Evolutionary conservation across 768 basidiomycete genomes (phyloP).

Genomic region (Cystofilobasidium ferigula): DNA sequence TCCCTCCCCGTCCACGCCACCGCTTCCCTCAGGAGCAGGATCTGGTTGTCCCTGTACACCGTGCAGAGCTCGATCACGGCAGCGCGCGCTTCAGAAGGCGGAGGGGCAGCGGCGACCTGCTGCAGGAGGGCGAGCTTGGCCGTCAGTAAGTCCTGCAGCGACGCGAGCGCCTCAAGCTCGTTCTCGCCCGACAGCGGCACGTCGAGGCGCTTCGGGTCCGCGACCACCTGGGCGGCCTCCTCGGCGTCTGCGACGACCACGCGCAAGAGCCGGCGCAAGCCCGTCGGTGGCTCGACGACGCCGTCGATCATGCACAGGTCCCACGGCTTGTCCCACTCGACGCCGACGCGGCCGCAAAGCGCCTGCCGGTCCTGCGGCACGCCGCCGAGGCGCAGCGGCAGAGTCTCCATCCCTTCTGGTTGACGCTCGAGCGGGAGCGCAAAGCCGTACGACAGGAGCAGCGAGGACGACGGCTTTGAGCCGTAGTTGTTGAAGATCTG

Average conservation of each 20-base stretch:
- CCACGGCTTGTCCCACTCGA: slow-evolving; percentile 47
- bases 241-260: slow-evolving; percentile 34
- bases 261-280: slow-evolving; percentile 36
- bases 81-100: neutral
- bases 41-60: slow-evolving; percentile 3
- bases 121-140: slow-evolving; percentile 48
- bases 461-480: slow-evolving; percentile 75
- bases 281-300: slow-evolving; percentile 32
- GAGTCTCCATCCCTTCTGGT: slow-evolving; percentile 48
- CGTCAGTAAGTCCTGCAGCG: slow-evolving; percentile 58
- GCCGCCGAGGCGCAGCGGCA: slow-evolving; percentile 59
- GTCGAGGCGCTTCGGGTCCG: slow-evolving; percentile 2
- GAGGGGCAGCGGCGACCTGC: slow-evolving; percentile 21
- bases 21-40: neutral
- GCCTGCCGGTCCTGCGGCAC: slow-evolving; percentile 36
- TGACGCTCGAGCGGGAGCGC: slow-evolving; percentile 65
- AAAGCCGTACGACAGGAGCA: slow-evolving; percentile 88
- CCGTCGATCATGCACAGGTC: slow-evolving; percentile 34
- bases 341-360: slow-evolving; percentile 36
- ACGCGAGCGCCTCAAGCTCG: slow-evolving; percentile 56
- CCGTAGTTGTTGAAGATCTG: slow-evolving; percentile 90
- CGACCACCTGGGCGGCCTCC: slow-evolving; percentile 14
- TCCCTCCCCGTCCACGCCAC: neutral
- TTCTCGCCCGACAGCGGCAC: slow-evolving; percentile 44
- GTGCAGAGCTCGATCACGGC: neutral